phyloP scores from a whole-genome alignment of 768 basidiomycete genomes.

The Sistotremastrum suecicum region DNA sequence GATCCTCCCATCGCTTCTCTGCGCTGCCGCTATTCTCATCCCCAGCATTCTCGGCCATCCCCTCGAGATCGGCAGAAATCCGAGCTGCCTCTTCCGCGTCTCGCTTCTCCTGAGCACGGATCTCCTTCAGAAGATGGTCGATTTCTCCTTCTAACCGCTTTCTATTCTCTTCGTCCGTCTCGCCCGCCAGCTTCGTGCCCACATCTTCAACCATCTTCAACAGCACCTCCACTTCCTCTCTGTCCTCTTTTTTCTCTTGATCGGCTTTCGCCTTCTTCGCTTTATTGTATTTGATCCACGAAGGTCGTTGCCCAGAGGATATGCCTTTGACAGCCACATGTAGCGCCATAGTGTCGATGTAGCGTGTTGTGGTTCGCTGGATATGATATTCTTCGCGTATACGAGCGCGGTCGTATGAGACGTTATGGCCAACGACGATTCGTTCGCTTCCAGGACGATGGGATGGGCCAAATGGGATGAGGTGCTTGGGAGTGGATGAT shows the following conservation, averaged over 20 bases:
- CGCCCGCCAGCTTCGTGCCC: constrained; percentile 20
- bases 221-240: constrained; percentile 41
- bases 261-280: constrained; percentile 32
- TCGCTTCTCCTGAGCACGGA: too few relatives aligned
- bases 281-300: constrained; percentile 82
- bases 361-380: constrained; percentile 53
- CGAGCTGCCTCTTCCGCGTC: not conserved
- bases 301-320: constrained; percentile 86
- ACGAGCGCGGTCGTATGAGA: constrained; percentile 84
- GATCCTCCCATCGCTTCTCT: constrained; percentile 76
- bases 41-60: constrained; percentile 13
- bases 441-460: constrained; percentile 22
- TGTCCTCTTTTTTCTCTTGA: constrained; percentile 39
- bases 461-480: constrained; percentile 60
- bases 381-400: constrained; percentile 74
- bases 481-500: constrained; percentile 39
- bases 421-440: constrained; percentile 85
- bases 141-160: constrained; percentile 26
- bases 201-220: constrained; percentile 34
- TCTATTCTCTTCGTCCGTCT: constrained; percentile 23
- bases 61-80: not conserved
- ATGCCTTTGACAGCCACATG: constrained; percentile 92
- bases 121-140: constrained; percentile 9
- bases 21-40: constrained; percentile 28
- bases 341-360: constrained; percentile 88